Percentiles rank a stretch among this genome's conserved stretches.
Evolutionary conservation across 169 alveolate species (phyloP).

Genomic region (Eimeria tenella): DNA sequence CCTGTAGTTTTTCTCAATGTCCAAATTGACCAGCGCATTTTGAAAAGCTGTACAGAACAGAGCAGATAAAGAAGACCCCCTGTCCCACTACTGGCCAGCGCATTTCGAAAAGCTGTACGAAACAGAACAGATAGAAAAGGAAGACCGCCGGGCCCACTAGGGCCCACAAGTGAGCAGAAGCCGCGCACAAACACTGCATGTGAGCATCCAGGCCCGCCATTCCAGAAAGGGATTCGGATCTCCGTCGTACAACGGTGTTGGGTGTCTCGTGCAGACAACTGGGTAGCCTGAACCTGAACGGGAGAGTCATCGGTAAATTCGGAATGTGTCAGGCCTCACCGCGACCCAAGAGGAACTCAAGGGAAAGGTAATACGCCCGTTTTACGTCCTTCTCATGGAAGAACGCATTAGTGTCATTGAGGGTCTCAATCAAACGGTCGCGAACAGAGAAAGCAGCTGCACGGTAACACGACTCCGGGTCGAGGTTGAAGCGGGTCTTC

Average conservation of each 20-base stretch:
- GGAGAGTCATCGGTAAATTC: neutral
- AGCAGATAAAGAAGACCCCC: neutral
- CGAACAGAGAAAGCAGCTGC: constrained; percentile 94
- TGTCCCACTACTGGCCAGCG: neutral
- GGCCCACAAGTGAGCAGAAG: no score
- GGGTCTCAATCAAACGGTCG: constrained; percentile 95
- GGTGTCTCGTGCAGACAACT: no score
- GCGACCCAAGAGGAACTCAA: constrained; percentile 96
- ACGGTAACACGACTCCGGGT: constrained; percentile 90
- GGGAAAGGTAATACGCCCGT: constrained; percentile 94
- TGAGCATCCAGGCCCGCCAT: no score
- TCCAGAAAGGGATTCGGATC: no score
- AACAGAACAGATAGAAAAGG: neutral
- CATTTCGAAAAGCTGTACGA: neutral
- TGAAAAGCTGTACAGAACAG: constrained; percentile 87
- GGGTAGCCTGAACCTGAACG: no score
- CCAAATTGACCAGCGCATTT: constrained; percentile 94
- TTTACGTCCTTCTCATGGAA: constrained; percentile 92
- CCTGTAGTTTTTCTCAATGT: constrained; percentile 91
- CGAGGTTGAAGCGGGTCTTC: constrained; percentile 94
- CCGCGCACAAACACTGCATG: no score
- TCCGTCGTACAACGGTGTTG: no score
- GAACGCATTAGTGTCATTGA: constrained; percentile 95
- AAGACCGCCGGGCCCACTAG: neutral
- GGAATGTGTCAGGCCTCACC: constrained; percentile 50